These are phyloP conservation scores for Elongisporangium senticosum DNA, from an alignment of 352 stramenopile species.

Conservation along the genomic window DNA sequence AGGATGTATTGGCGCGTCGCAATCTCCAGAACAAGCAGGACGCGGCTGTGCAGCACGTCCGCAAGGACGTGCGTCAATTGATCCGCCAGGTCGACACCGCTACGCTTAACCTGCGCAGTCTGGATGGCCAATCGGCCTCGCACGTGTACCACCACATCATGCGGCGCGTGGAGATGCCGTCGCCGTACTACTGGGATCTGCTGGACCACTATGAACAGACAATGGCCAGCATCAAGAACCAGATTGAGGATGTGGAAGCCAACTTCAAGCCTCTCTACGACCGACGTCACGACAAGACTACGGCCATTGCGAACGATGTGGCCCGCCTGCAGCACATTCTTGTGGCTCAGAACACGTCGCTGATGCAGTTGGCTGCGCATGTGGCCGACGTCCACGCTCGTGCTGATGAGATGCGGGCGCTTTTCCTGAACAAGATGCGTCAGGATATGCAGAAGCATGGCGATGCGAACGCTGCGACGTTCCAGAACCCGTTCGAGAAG, in stretches of 20 bases:
- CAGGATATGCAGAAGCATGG: slow-evolving; percentile 53
- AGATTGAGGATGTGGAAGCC: slow-evolving; percentile 71
- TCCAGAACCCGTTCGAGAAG: slow-evolving; percentile 77
- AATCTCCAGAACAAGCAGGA: slow-evolving; percentile 57
- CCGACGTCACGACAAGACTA: slow-evolving; percentile 8
- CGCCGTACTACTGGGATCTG: slow-evolving; percentile 76
- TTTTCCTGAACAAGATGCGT: slow-evolving; percentile 62
- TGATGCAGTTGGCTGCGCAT: slow-evolving; percentile 70
- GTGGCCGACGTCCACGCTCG: slow-evolving; percentile 76
- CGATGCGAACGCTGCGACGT: slow-evolving; percentile 47
- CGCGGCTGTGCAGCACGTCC: slow-evolving; percentile 54
- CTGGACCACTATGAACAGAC: slow-evolving; percentile 64
- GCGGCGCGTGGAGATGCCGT: slow-evolving; percentile 74
- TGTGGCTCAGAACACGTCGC: slow-evolving; percentile 62
- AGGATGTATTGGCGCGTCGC: slow-evolving; percentile 52
- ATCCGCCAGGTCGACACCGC: slow-evolving; percentile 69
- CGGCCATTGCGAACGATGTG: slow-evolving; percentile 16
- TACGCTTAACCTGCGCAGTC: slow-evolving; percentile 53
- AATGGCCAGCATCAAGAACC: slow-evolving; percentile 63
- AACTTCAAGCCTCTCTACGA: slow-evolving; percentile 56
- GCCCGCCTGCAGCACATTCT: slow-evolving; percentile 66
- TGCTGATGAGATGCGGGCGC: slow-evolving; percentile 62
- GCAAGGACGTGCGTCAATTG: slow-evolving; percentile 69
- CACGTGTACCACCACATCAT: slow-evolving; percentile 55
- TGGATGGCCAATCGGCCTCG: slow-evolving; percentile 43